Conservation (phyloP, 495 filamentous ascomycete genomes). For the Aspergillus hancockii region DNA sequence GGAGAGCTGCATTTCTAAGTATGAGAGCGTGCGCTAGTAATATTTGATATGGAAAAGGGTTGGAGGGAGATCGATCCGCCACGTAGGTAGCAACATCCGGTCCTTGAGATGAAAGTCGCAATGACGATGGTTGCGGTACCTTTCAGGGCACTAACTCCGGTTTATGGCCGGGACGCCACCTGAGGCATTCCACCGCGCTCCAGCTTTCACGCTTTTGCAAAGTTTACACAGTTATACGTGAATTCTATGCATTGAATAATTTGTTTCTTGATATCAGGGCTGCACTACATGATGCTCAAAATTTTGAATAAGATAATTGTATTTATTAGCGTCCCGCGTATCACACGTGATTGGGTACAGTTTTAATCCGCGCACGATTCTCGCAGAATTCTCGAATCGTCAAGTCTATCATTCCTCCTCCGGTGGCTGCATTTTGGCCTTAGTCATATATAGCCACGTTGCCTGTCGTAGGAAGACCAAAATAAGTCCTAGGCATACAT, state of each 20-base stretch:
- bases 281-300: background rate
- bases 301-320: background rate
- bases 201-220: background rate
- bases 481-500: conserved; percentile 33
- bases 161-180: conserved; percentile 8
- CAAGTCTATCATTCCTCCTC: conserved; percentile 1
- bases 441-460: background rate
- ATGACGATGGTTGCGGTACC: conserved; percentile 12
- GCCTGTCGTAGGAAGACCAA: conserved; percentile 7
- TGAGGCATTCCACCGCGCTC: background rate
- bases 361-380: background rate
- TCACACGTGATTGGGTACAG: background rate
- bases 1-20: conserved; percentile 1
- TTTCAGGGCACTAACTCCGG: conserved; percentile 5
- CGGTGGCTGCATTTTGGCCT: background rate
- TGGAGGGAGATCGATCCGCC: background rate
- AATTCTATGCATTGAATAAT: background rate
- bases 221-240: background rate
- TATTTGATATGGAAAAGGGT: background rate
- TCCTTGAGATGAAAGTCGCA: background rate
- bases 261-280: background rate
- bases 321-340: background rate
- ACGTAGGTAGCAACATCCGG: background rate
- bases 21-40: background rate
- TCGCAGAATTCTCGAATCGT: background rate